These are phyloP conservation scores for Pichia insulana DNA, from an alignment of 805 yeast genomes.

Conservation along the genomic window DNA sequence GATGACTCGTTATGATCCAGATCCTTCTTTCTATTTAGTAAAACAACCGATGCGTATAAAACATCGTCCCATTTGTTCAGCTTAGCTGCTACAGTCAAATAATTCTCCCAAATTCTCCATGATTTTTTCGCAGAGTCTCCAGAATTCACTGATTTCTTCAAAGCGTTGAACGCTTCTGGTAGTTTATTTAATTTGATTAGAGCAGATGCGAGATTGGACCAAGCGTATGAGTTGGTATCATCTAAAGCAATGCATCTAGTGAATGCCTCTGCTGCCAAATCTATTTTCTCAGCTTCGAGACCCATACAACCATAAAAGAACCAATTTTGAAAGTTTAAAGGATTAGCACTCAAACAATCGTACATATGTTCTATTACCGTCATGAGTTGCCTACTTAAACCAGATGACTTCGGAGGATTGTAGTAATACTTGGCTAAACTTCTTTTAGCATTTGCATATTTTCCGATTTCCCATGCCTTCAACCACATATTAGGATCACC, in stretches of 20 bases:
- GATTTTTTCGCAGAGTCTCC: constrained; percentile 61
- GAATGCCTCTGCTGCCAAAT: constrained; percentile 83
- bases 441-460: constrained; percentile 77
- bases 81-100: constrained; percentile 69
- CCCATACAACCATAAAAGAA: constrained; percentile 89
- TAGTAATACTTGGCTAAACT: constrained; percentile 70
- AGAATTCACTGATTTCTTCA: constrained; percentile 65
- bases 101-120: constrained; percentile 91
- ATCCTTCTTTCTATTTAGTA: constrained; percentile 50
- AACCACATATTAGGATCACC: constrained; percentile 72
- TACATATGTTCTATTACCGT: constrained; percentile 57
- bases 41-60: constrained; percentile 57
- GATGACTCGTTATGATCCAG: constrained; percentile 47
- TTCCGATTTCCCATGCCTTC: constrained; percentile 80
- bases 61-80: constrained; percentile 87
- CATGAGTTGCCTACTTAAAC: constrained; percentile 40
- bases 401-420: constrained; percentile 50
- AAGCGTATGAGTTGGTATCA: constrained; percentile 69
- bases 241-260: constrained; percentile 83
- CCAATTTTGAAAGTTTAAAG: constrained; percentile 77
- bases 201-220: constrained; percentile 89
- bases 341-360: constrained; percentile 66
- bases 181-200: constrained; percentile 54
- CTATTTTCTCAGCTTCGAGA: constrained; percentile 60
- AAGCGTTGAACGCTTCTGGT: constrained; percentile 76